phyloP scores from a whole-genome alignment of 768 basidiomycete genomes.

The Leccinum subtestaceum region DNA sequence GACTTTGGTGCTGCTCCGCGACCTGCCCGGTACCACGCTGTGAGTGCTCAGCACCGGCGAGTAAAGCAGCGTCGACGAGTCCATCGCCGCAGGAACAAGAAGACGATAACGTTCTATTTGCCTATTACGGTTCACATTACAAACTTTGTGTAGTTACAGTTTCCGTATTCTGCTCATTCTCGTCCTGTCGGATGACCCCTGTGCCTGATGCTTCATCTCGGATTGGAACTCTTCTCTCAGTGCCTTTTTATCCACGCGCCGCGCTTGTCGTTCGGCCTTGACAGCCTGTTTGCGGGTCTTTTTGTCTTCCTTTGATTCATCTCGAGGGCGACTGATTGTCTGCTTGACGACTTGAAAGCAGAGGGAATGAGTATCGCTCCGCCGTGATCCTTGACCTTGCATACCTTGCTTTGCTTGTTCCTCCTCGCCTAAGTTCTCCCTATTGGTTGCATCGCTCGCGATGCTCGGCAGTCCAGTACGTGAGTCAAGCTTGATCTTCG shows the following conservation, averaged over 20 bases:
- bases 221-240: conserved; percentile 60
- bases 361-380: conserved; percentile 1
- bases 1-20: conserved; percentile 58
- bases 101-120: conserved; percentile 13
- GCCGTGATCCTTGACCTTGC: neutral
- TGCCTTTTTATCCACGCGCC: conserved; percentile 65
- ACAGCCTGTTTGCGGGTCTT: conserved; percentile 67
- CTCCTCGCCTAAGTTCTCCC: conserved; percentile 26
- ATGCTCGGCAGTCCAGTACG: conserved; percentile 75
- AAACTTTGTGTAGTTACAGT: conserved; percentile 12
- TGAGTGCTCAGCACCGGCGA: conserved; percentile 30
- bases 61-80: conserved; percentile 29
- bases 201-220: conserved; percentile 62
- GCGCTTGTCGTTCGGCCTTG: conserved; percentile 61
- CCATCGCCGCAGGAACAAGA: conserved; percentile 24
- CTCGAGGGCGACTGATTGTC: conserved; percentile 66
- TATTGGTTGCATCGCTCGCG: conserved; percentile 21
- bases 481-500: conserved; percentile 70
- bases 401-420: conserved; percentile 29
- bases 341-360: conserved; percentile 23
- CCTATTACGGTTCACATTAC: conserved; percentile 13
- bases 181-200: conserved; percentile 44
- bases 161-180: conserved; percentile 23
- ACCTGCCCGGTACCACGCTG: conserved; percentile 50
- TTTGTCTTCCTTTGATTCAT: conserved; percentile 76